Evolutionary conservation across 2,329 filamentous ascomycete genomes (phyloP), one percentile per base, ranked within the genome.

Genomic region (Arachnopeziza araneosa): DNA sequence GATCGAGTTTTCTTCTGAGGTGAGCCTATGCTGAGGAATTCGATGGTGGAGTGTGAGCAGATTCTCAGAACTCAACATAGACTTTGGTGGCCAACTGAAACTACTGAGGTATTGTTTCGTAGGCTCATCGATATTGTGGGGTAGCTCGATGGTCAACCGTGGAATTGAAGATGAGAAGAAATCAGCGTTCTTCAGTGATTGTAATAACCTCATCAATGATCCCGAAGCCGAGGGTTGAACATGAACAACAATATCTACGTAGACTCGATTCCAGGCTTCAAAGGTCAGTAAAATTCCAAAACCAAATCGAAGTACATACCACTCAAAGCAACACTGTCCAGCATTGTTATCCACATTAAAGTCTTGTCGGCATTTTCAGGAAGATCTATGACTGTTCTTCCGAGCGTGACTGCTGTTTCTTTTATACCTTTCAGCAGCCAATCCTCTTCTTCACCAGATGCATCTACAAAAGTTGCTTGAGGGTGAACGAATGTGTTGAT

Each of bases 141-240:
- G 91, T 8, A 99, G 79, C 70, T 98, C 93, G 55, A 98, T 85
- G 1, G 89, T 96, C 53, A 99, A 77, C 63, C 89, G 86, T 2
- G 93, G 93, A 1, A 83, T 76, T 1, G 81, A 77, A 50, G 88
- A 78, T 0, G 88, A 87, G 53, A 85, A 81, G 71, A 92, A 93
- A 71, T 97, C 91, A 5, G 90, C 91, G 8, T 78, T 77, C 63
- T 83, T 79, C 24, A 99, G 79, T 4, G 92, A 96, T 61, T 83
- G 82, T 3, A 99, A 81, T 32, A 97, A 79, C 58, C 91, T 82
- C 55, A 91, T 83, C 30, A 97, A 73, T 55, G 87, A 89, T 12
- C 90, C 92, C 1, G 90, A 87, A 22, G 88, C 86, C 9, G 81
- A 80, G 2, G 85, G 76, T 7, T 86, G 82, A 1, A 90, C 91